These are phyloP conservation scores for Suhomyces sp. DNA, from an alignment of 805 yeast species.

Conservation along the genomic window DNA sequence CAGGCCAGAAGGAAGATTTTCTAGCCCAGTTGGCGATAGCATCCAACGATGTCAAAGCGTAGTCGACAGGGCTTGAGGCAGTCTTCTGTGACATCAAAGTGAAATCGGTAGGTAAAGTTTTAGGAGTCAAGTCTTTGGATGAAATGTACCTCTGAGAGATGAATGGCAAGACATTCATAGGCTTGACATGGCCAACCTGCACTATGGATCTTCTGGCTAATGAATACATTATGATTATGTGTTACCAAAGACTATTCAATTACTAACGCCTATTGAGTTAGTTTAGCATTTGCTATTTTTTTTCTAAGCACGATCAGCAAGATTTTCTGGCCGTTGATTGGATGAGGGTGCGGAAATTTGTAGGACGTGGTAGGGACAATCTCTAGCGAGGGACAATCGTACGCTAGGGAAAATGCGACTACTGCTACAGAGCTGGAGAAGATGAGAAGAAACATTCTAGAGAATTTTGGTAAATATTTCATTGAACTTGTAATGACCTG, in stretches of 20 bases:
- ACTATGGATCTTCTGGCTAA: constrained; percentile 26
- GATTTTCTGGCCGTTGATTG: constrained; percentile 33
- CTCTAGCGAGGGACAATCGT: background rate
- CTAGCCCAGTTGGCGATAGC: constrained; percentile 88
- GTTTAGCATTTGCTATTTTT: constrained; percentile 10
- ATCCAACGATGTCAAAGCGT: constrained; percentile 78
- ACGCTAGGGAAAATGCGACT: background rate
- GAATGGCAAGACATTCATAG: constrained; percentile 14
- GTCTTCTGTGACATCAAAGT: constrained; percentile 68
- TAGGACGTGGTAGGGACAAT: background rate
- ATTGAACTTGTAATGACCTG: background rate
- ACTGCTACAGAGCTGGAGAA: background rate
- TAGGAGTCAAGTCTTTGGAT: constrained; percentile 47
- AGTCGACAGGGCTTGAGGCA: constrained; percentile 59
- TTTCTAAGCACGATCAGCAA: constrained; percentile 31
- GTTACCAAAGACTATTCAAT: background rate
- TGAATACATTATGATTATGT: constrained; percentile 20
- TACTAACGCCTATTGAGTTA: constrained; percentile 1
- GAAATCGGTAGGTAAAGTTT: constrained; percentile 58
- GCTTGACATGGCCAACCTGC: constrained; percentile 17
- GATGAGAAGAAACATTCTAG: background rate
- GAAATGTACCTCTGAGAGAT: constrained; percentile 26
- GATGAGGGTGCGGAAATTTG: constrained; percentile 8
- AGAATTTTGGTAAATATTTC: too few species aligned
- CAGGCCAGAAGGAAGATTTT: constrained; percentile 91